Evolutionary conservation across 371 early-diverging fungal genomes (phyloP), one percentile per base, ranked within the genome.

Genomic region (Lichtheimia ramosa): DNA sequence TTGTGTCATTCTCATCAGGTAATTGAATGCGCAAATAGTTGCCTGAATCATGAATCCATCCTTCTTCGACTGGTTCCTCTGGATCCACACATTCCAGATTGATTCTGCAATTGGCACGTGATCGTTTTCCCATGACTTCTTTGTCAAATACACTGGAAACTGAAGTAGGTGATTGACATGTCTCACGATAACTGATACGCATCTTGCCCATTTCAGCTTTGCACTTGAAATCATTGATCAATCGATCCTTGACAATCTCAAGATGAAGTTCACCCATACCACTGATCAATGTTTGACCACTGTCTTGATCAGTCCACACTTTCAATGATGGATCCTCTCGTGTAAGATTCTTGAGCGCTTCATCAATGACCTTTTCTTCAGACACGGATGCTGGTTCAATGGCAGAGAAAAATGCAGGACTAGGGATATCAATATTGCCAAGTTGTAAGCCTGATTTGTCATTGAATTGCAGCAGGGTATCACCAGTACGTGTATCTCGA

Each of bases 211-310:
- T 83, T 25, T 86, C 82, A 3, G 90, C 91, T 28, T 88, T 86
- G 60, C 93, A 90, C 51, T 86, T 86, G 66, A 94, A 87, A 18
- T 90, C 92, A 39, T 88, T 88, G 39, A 86, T 46, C 40, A 98
- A 73, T 3, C 96, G 74, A 53, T 93, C 92, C 51, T 83, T 84
- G 21, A 94, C 87, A 16, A 98, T 91, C 54, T 98, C 98, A 21
- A 97, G 70, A 68, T 98, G 98, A 50, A 98, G 82, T 68, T 97
- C 97, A 8, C 98, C 98, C 96, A 97, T 96, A 2, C 98, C 98
- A 56, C 90, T 84, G n/a, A 98, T 72, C 51, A 97, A 66, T 5
- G 86, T 88, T 64, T 98, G 98, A 0, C 96, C 95, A 5, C 95
- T 92, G 51, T 96, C 97, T 43, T 81, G 82, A 62, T 96, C 92